Evolutionary conservation across 345 rosid genomes (phyloP).

Genomic region (Rhizophora apiculata): DNA sequence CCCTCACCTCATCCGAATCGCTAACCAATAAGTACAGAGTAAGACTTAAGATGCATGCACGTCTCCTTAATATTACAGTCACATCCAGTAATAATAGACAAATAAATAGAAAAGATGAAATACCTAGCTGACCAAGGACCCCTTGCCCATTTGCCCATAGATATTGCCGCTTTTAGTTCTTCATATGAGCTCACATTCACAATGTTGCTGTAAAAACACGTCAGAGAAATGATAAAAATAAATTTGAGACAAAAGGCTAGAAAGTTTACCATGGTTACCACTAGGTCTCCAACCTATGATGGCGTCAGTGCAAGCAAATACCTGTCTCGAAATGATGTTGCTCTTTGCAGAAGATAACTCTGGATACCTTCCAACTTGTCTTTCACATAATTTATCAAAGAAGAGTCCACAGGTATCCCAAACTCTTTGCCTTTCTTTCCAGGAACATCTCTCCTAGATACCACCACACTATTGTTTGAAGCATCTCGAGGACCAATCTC

Average conservation of each 20-base stretch:
- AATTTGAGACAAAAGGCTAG: background rate
- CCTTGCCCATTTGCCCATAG: constrained; percentile 92
- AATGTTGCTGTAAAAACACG: constrained; percentile 59
- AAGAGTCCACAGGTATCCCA: constrained; percentile 86
- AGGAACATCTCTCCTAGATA: constrained; percentile 86
- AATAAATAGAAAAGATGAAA: background rate
- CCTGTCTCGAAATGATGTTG: constrained; percentile 78
- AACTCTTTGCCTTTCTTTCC: constrained; percentile 88
- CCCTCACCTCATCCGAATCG: constrained; percentile 67
- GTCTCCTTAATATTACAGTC: background rate
- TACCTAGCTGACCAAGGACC: constrained; percentile 94
- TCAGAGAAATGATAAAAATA: constrained; percentile 1
- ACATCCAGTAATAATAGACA: background rate
- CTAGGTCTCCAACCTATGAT: background rate
- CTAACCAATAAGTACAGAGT: constrained; percentile 30
- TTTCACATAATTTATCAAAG: constrained; percentile 67
- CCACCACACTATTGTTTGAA: constrained; percentile 70
- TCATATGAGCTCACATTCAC: constrained; percentile 81
- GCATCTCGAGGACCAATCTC: constrained; percentile 98
- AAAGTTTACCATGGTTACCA: background rate
- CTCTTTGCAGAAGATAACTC: constrained; percentile 64
- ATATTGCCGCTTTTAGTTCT: constrained; percentile 72
- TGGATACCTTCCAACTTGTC: constrained; percentile 93
- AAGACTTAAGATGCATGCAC: constrained; percentile 2
- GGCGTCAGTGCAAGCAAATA: constrained; percentile 21